Evolutionary conservation across 2,329 filamentous ascomycete species (phyloP), one percentile per base, ranked within the genome.

Genomic region (Fusarium keratoplasticum): DNA sequence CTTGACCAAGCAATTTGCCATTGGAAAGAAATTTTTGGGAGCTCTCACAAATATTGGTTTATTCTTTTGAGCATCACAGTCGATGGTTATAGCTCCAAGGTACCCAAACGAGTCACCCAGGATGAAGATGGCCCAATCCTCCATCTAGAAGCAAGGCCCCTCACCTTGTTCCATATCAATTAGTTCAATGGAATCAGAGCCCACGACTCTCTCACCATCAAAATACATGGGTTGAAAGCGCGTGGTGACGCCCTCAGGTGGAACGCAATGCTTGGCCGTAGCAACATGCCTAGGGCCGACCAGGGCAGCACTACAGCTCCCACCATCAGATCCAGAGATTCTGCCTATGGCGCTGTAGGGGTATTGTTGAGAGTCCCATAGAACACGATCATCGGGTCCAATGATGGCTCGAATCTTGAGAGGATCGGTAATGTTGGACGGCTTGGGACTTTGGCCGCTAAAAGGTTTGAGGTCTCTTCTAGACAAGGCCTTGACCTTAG

Each of bases 201-300:
- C 10, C 2, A 29, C 25, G 8, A 22, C 31, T 2, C 50, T 47
- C 25, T 20, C 27, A 2, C 22, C 61, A 1, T 70, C 42, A 10
- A 52, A 58, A 4, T 52, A 58, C 6, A 57, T 66, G 9, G 66
- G 58, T 8, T 47, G n/a, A 16, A 70, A 70, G 3, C 14, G 10
- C 3, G 38, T 33, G 9, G 13, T 18, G 1, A n/a, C 27, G 4
- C 27, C 10, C 1, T 6, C 0, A 5, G 57, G 10, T 0, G 5
- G 8, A 7, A 74, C 5, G 25, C 71, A 73, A 25, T 74, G 71
- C 2, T 25, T 35, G 1, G 71, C 71, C 4, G 52, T 57, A 14
- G 66, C 22, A 25, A 65, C 42, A n/a, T 74, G 71, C 3, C 71
- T 33, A 9, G 36, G 71, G 1, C 71, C 71, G n/a, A 74, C 55